phyloP scores from a whole-genome alignment of 1,284 basidiomycete genomes.

The Cryptococcus floricola region DNA sequence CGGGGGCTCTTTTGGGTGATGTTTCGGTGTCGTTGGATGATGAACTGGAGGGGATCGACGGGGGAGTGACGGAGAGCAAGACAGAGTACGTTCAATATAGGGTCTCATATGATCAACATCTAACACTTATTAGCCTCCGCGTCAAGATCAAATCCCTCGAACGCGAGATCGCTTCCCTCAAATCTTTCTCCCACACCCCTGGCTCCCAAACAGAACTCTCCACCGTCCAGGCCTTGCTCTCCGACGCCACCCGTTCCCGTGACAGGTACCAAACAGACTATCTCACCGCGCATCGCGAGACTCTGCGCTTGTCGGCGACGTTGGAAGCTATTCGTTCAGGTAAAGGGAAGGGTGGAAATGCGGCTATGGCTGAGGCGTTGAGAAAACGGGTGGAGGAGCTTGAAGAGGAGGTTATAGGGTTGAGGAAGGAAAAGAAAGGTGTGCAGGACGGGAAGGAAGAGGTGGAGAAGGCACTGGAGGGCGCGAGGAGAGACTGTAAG shows the following conservation, averaged over 20 bases:
- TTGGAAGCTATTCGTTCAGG: conserved; percentile 85
- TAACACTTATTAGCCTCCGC: conserved; percentile 56
- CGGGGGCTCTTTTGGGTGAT: neutral
- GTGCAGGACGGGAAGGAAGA: conserved; percentile 60
- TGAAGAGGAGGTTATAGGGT: conserved; percentile 65
- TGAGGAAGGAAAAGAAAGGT: conserved; percentile 56
- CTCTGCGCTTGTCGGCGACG: conserved; percentile 72
- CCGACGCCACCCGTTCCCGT: conserved; percentile 87
- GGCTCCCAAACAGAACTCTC: conserved; percentile 49
- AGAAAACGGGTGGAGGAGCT: conserved; percentile 59
- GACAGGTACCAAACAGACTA: conserved; percentile 85
- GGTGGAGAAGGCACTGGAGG: conserved; percentile 65
- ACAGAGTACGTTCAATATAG: conserved; percentile 57
- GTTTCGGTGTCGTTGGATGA: conserved; percentile 43
- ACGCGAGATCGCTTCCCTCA: conserved; percentile 70
- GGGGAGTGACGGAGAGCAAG: conserved; percentile 65
- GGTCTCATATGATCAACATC: neutral
- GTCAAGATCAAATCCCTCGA: conserved; percentile 77
- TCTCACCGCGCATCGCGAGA: conserved; percentile 75
- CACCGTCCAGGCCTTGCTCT: conserved; percentile 83
- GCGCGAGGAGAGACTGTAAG: conserved; percentile 83
- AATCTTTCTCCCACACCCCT: conserved; percentile 58
- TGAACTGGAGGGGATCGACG: conserved; percentile 48
- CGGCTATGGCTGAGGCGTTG: conserved; percentile 21
- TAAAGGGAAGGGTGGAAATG: conserved; percentile 70